Conservation (phyloP, 768 basidiomycete species). For the Mycena sanguinolenta region DNA sequence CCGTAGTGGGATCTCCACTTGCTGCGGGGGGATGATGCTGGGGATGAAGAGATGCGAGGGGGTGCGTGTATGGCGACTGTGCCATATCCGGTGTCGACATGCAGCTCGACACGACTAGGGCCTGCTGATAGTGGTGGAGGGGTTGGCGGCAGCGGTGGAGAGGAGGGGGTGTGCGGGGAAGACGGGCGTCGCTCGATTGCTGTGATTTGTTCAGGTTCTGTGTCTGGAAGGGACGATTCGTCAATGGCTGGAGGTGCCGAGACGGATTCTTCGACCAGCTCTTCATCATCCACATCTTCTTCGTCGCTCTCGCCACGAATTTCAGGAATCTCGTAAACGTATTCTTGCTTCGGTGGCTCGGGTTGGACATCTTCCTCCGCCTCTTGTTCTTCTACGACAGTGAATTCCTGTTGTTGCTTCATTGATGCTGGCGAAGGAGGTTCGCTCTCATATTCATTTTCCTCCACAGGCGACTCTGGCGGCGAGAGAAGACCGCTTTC, state of each 20-base stretch:
- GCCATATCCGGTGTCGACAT: not conserved
- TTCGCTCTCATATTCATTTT: not conserved
- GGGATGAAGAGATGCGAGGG: not conserved
- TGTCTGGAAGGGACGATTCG: not conserved
- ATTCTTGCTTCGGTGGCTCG: not conserved
- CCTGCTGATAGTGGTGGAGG: not conserved
- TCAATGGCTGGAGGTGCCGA: not conserved
- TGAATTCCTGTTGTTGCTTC: not conserved
- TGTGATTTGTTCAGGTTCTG: not conserved
- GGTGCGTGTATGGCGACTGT: not conserved
- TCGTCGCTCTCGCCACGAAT: not conserved
- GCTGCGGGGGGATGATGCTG: not conserved
- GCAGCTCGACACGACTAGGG: not conserved
- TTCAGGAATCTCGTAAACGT: not conserved
- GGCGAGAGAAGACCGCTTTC: slow-evolving; percentile 3
- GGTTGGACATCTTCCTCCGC: not conserved
- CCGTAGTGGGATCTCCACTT: not conserved
- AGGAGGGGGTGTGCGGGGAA: slow-evolving; percentile 6
- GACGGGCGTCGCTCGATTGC: not conserved
- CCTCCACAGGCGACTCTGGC: slow-evolving; percentile 11
- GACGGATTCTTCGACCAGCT: not conserved
- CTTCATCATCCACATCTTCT: not conserved
- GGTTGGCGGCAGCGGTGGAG: slow-evolving; percentile 8
- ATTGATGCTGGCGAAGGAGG: not conserved
- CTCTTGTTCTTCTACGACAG: not conserved